These are phyloP conservation scores for Mucor circinelloides DNA, from an alignment of 371 early-diverging fungal species.

Conservation along the genomic window DNA sequence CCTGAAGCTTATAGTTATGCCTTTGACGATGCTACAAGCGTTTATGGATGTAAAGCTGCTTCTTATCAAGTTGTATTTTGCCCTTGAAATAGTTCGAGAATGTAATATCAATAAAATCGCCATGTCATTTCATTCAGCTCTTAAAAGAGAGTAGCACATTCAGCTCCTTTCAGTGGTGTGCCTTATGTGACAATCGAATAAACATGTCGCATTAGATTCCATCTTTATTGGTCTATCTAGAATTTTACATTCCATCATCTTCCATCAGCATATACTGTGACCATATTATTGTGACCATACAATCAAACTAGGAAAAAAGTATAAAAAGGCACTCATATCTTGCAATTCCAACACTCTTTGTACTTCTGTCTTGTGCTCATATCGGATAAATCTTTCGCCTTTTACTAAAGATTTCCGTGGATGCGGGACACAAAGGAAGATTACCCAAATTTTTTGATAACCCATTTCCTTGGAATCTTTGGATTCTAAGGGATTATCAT, in stretches of 20 bases:
- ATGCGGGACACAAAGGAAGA: constrained; percentile 46
- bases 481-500: not conserved
- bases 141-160: too few relatives aligned
- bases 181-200: too few relatives aligned
- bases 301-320: constrained; percentile 21
- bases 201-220: too few relatives aligned
- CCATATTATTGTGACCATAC: not conserved
- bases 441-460: constrained; percentile 50
- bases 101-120: not conserved
- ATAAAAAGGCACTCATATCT: constrained; percentile 24
- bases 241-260: not conserved
- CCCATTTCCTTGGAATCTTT: not conserved
- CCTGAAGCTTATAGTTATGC: constrained; percentile 50
- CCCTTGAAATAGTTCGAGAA: constrained; percentile 21
- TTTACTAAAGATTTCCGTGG: constrained; percentile 62
- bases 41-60: constrained; percentile 42
- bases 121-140: not conserved
- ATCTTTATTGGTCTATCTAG: not conserved
- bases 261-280: not conserved
- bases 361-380: constrained; percentile 51
- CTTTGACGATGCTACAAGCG: constrained; percentile 51
- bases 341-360: constrained; percentile 8
- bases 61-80: constrained; percentile 51
- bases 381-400: constrained; percentile 61
- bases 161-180: too few relatives aligned